A percentile compares a stretch with the other conserved stretches of the same genome.
These are phyloP conservation scores for Aspergillus avenaceus DNA, from an alignment of 495 filamentous ascomycete species.

Conservation along the genomic window DNA sequence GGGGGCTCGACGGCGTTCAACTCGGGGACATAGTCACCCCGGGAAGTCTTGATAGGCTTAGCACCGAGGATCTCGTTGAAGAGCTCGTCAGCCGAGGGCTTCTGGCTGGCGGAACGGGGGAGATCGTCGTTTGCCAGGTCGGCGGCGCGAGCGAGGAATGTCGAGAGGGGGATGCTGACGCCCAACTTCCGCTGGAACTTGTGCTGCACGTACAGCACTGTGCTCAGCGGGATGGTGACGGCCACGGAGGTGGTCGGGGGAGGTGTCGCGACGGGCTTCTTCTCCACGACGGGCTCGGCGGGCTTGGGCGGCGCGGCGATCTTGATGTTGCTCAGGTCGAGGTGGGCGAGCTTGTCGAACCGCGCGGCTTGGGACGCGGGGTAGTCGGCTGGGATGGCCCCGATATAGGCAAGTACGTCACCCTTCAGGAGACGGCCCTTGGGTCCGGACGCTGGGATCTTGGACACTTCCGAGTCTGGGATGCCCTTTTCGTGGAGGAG, in stretches of 20 bases:
- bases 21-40: constrained; percentile 68
- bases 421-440: constrained; percentile 90
- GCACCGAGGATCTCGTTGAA: constrained; percentile 85
- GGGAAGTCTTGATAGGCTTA: constrained; percentile 48
- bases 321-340: constrained; percentile 96
- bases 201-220: constrained; percentile 74
- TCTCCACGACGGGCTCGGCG: constrained; percentile 31
- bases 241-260: constrained; percentile 41
- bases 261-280: constrained; percentile 33
- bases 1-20: constrained; percentile 54
- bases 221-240: constrained; percentile 69
- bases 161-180: constrained; percentile 76
- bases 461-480: constrained; percentile 62
- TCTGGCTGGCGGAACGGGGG: constrained; percentile 56
- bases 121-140: constrained; percentile 83
- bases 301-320: constrained; percentile 57
- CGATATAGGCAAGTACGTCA: constrained; percentile 88
- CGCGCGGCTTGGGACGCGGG: constrained; percentile 63
- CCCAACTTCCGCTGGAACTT: constrained; percentile 71
- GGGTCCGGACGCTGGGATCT: constrained; percentile 84
- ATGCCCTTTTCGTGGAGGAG: constrained; percentile 75
- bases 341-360: constrained; percentile 69
- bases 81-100: constrained; percentile 72
- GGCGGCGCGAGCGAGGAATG: constrained; percentile 78
- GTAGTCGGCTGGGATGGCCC: constrained; percentile 63